A percentile compares a stretch with the other conserved stretches of the same genome.
These are phyloP conservation scores for Artemisia princeps DNA, from an alignment of 140 eudicot genomes.

Conservation along the genomic window DNA sequence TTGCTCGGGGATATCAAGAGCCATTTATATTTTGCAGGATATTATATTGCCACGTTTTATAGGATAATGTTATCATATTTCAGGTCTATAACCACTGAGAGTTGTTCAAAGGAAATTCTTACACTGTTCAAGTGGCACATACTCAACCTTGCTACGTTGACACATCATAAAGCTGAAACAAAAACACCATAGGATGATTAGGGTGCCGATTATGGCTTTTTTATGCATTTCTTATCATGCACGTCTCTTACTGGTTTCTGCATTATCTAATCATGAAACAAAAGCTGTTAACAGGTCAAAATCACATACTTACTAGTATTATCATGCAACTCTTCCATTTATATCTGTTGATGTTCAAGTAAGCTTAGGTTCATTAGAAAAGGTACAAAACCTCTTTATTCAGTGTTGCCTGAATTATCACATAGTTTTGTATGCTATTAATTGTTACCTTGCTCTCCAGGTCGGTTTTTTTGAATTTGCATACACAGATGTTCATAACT, in stretches of 20 bases:
- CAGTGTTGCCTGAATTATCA: slow-evolving; percentile 33
- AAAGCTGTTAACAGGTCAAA: slow-evolving; percentile 35
- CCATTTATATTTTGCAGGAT: slow-evolving; percentile 43
- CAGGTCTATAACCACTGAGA: slow-evolving; percentile 30
- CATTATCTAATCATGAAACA: slow-evolving; percentile 22
- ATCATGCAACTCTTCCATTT: slow-evolving; percentile 27
- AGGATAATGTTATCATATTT: slow-evolving; percentile 19
- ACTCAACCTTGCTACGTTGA: not conserved
- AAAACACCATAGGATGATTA: not conserved
- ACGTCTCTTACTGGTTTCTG: slow-evolving; percentile 18
- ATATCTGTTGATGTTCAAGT: slow-evolving; percentile 31
- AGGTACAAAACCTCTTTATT: slow-evolving; percentile 42
- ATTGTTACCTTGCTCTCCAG: slow-evolving; percentile 47
- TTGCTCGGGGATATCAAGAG: slow-evolving; percentile 52
- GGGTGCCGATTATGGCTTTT: slow-evolving; percentile 13
- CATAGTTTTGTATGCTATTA: slow-evolving; percentile 24
- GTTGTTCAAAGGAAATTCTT: slow-evolving; percentile 16
- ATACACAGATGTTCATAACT: slow-evolving; percentile 21
- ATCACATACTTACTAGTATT: slow-evolving; percentile 27
- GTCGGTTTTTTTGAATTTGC: slow-evolving; percentile 34
- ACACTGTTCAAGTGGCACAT: slow-evolving; percentile 19
- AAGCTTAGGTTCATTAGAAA: slow-evolving; percentile 51
- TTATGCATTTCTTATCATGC: not conserved
- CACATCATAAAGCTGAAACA: not conserved
- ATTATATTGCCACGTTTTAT: slow-evolving; percentile 22